Percentiles rank a stretch among this genome's conserved stretches.
phyloP scores from a whole-genome alignment of 495 filamentous ascomycete genomes.

The Haplographium delicatum region DNA sequence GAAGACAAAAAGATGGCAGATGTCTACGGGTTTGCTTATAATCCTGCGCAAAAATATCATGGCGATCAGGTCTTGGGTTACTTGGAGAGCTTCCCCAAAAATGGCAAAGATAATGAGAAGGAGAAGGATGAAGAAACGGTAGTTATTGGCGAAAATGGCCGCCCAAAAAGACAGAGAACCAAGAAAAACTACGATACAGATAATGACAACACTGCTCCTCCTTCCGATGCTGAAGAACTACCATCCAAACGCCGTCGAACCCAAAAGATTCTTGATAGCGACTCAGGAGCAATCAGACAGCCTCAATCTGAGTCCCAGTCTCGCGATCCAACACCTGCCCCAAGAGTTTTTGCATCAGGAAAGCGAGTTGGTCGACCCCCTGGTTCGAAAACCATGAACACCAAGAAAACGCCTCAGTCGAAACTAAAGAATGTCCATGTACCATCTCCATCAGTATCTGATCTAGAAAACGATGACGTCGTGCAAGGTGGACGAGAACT shows the following conservation, averaged over 20 bases:
- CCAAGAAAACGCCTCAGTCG: background rate
- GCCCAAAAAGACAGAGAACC: conserved; percentile 7
- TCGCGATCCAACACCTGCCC: conserved; percentile 12
- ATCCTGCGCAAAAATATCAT: background rate
- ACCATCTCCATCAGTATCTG: background rate
- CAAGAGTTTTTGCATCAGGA: conserved; percentile 11
- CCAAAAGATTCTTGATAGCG: conserved; percentile 6
- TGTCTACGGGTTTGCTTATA: conserved; percentile 19
- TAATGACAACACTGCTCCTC: background rate
- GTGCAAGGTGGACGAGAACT: background rate
- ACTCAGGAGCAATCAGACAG: background rate
- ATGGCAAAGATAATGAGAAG: background rate
- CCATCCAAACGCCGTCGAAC: conserved; percentile 15
- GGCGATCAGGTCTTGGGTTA: conserved; percentile 14
- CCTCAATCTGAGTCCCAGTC: background rate
- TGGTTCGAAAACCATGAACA: conserved; percentile 8
- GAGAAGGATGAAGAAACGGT: no score
- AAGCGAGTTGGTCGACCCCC: conserved; percentile 19
- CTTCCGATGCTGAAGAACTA: conserved; percentile 11
- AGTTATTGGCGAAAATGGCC: conserved; percentile 4
- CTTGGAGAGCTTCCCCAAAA: background rate
- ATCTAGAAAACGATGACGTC: background rate
- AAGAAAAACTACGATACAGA: conserved; percentile 8
- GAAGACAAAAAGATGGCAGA: conserved; percentile 16
- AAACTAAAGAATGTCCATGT: conserved; percentile 17